phyloP scores from a whole-genome alignment of 345 rosid genomes.

The Eucalyptus tenuipes region DNA sequence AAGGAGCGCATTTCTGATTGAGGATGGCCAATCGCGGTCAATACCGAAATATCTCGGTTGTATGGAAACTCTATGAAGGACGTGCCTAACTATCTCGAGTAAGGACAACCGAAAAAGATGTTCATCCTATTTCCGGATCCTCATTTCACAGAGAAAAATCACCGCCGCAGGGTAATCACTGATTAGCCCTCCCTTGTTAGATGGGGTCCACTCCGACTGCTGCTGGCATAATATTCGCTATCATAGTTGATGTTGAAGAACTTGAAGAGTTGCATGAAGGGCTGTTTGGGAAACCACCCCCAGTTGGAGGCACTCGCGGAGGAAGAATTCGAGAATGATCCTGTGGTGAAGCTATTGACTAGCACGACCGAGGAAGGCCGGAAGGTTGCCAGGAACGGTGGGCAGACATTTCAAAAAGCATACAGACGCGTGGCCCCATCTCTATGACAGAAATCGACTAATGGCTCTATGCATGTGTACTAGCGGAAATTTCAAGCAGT shows the following conservation, averaged over 20 bases:
- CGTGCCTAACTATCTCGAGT: conserved; percentile 27
- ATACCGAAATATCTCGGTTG: conserved; percentile 23
- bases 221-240: conserved; percentile 27
- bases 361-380: conserved; percentile 38
- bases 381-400: conserved; percentile 35
- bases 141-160: conserved; percentile 38
- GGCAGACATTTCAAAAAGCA: conserved; percentile 19
- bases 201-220: conserved; percentile 15
- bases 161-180: conserved; percentile 13
- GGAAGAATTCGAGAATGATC: conserved; percentile 26
- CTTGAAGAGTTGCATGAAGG: conserved; percentile 36
- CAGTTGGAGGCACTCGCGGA: conserved; percentile 17
- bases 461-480: not conserved
- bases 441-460: not conserved
- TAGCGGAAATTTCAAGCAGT: not conserved
- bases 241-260: conserved; percentile 33
- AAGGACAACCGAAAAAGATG: conserved; percentile 32
- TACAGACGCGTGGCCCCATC: conserved; percentile 11
- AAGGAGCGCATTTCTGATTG: conserved; percentile 21
- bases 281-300: conserved; percentile 29
- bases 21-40: conserved; percentile 22
- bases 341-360: conserved; percentile 17
- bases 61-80: conserved; percentile 30
- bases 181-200: conserved; percentile 29
- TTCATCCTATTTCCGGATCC: conserved; percentile 34